Base-by-base conservation (phyloP, 2,329 filamentous ascomycete species). In the Hymenoscyphus repandus region DNA sequence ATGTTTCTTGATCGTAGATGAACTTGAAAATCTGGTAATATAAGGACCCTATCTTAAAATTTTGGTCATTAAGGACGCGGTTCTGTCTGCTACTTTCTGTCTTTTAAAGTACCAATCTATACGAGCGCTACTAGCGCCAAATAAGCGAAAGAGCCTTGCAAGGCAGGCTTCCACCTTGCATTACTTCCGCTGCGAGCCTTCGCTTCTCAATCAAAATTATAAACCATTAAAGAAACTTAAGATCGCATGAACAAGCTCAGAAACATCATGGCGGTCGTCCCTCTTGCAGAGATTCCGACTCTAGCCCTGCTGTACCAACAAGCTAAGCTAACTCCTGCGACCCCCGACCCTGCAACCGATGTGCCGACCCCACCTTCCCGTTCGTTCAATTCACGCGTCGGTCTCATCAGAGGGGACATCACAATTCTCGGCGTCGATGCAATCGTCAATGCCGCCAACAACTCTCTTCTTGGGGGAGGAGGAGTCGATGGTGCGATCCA, bases 371-470 rank as follows among this genome's bases (percentile, higher is more conserved):
- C 66, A 17, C 69, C 73, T 6, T 80, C 77, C n/a, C 67, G 75
- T 50, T 60, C 68, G 9, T 72, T 87, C 70, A 95, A 95, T 72
- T 70, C 80, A 64, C 83, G 80, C 56, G 76, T 96, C 61, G 80
- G 79, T 41, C 72, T 92, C 34, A 76, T 90, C 58, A 78, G 80
- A 50, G 80, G 82, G 59, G 90, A 96, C 68, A 95, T 97, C 68
- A 96, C 91, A 12, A 82, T 75, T 12, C 79, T 97, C 3, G 67
- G 76, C 31, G 77, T 90, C 41, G 88, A 90, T 64, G 86, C 86
- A 57, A 93, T 96, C 60, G 91, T 97, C 67, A 97, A 97, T 67
- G 92, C 93, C 1, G 92, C 93, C 40, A 97, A 97, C 68, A 71
- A 70, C 9, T 78, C 77, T 1, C 80, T 97, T 0, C 76, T 87